Base-by-base conservation (phyloP, 306 rosid genomes). In the Sicyos baderoa region DNA sequence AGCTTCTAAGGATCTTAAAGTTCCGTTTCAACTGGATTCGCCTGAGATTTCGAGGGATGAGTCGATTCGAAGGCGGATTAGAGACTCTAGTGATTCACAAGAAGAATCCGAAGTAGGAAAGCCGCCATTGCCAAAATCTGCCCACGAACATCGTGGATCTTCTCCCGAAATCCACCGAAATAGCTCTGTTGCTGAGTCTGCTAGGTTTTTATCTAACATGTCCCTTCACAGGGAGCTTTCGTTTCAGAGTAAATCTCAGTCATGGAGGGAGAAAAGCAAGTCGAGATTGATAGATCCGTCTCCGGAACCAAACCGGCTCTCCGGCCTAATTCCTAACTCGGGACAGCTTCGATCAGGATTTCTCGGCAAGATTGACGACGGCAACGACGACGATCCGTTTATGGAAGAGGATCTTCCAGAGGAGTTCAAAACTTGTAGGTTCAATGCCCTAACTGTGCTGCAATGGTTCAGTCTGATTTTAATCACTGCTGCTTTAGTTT, bases 401-500 rank as follows among this genome's bases (percentile, higher is more conserved):
- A 9, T 37, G 62, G 95, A 85, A 5, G 96, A 91, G 21, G 97
- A 91, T 29, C 23, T 85, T 56, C 97, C 97, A 0, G 79, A 83
- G 22, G 82, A 83, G 54, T 88, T 22, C 62, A 88, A 58, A 75
- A 74, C 61, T 48, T 48, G 74, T 0, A 77, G 83, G 0, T 76
- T 87, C n/a, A 77, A 76, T 48, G 27, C 76, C 0, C 66, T 76
- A 77, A 75, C 81, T 54, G 18, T 92, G n/a, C 74, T 92, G 7
- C 88, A 92, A 71, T 89, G 95, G 93, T 9, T 88, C 48, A 80
- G 86, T 22, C 77, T 92, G 85, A 62, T 93, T 79, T 17, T 82
- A 84, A 86, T 88, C 13, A 40, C 83, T 7, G 94, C 73, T 8
- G 79, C 81, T 2, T 44, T 86, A 7, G 16, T 73, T 35, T 81